Percentiles rank a stretch among this genome's conserved stretches.
These are phyloP conservation scores for Colletotrichum plurivorum DNA, from an alignment of 2,329 filamentous ascomycete genomes.

Conservation along the genomic window DNA sequence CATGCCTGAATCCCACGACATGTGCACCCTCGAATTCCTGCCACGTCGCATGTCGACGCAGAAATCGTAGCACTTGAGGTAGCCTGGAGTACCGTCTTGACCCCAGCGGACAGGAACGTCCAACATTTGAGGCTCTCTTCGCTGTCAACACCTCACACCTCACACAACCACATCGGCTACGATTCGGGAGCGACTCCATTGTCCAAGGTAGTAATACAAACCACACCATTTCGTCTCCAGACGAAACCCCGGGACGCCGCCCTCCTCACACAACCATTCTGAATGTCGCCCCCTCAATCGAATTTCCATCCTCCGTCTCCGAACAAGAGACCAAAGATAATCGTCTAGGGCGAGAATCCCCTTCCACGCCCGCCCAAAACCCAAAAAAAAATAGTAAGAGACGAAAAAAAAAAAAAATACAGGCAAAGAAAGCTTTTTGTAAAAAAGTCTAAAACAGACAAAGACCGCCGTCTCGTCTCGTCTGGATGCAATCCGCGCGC, in stretches of 20 bases:
- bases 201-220: constrained; percentile 33
- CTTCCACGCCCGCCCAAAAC: not conserved
- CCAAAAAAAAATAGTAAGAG: not conserved
- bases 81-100: no score
- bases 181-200: constrained; percentile 16
- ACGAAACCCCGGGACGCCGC: not conserved
- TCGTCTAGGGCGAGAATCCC: constrained; percentile 14
- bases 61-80: no score
- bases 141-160: not conserved
- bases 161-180: not conserved
- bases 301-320: not conserved
- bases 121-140: no score
- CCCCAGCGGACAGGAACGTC: no score
- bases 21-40: no score
- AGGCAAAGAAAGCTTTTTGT: constrained; percentile 31
- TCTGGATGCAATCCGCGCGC: constrained; percentile 30
- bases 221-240: not conserved
- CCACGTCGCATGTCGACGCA: no score
- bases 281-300: constrained; percentile 1
- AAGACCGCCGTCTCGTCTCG: constrained; percentile 4
- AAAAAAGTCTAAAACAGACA: constrained; percentile 33
- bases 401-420: not conserved
- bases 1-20: no score
- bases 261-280: constrained; percentile 20
- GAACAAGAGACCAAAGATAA: not conserved